A percentile compares a stretch with the other conserved stretches of the same genome.
These are phyloP conservation scores for Plasmodium yoelii DNA, from an alignment of 169 alveolate species.

Conservation along the genomic window DNA sequence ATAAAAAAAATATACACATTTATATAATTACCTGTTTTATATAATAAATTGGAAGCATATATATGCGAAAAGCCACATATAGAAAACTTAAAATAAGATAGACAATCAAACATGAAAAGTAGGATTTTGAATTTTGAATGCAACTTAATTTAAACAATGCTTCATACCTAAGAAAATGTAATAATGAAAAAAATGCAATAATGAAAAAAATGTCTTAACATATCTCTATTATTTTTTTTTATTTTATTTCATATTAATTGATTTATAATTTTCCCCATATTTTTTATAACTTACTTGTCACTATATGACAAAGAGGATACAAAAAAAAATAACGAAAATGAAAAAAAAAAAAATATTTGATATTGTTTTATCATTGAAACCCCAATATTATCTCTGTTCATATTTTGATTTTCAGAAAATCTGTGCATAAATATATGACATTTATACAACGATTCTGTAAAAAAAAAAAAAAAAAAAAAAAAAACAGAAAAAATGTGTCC, in stretches of 20 bases:
- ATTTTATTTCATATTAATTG: neutral
- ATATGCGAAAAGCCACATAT: conserved; percentile 22
- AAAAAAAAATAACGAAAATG: conserved; percentile 47
- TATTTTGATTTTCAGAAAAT: neutral
- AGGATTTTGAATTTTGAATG: conserved; percentile 44
- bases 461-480: neutral
- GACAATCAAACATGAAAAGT: conserved; percentile 35
- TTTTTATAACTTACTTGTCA: conserved; percentile 33
- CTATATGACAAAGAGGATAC: conserved; percentile 50
- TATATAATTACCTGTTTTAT: conserved; percentile 26
- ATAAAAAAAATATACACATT: neutral
- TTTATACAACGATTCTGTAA: conserved; percentile 46
- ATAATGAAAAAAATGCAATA: neutral
- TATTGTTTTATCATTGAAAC: conserved; percentile 34
- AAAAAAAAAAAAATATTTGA: conserved; percentile 51
- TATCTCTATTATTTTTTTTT: neutral
- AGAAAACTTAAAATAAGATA: conserved; percentile 45
- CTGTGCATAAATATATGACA: conserved; percentile 24
- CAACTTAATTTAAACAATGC: conserved; percentile 29
- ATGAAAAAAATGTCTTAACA: neutral
- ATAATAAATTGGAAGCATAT: conserved; percentile 28
- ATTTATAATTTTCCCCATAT: no score
- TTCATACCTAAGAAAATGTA: conserved; percentile 28
- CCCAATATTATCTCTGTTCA: conserved; percentile 1
- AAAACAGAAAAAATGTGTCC: no score